phyloP scores from a whole-genome alignment of 2,329 filamentous ascomycete species.

The Chaetomium globosum region DNA sequence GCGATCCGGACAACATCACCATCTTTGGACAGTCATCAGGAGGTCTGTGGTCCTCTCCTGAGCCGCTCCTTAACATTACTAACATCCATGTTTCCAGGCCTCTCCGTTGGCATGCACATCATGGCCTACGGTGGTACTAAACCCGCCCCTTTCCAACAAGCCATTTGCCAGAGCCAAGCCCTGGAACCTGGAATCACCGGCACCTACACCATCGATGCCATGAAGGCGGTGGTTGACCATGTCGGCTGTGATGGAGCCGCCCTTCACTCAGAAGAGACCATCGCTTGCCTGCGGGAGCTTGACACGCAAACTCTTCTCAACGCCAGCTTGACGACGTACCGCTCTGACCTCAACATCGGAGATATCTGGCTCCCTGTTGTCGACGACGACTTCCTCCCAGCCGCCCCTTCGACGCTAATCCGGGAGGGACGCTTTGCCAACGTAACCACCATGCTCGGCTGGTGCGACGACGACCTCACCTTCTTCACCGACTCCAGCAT shows the following conservation, averaged over 20 bases:
- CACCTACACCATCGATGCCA: conserved; percentile 15
- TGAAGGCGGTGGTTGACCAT: conserved; percentile 6
- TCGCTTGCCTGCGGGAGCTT: conserved; percentile 10
- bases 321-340: conserved; percentile 3
- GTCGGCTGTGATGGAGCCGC: conserved; percentile 10
- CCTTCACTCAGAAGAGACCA: conserved; percentile 5
- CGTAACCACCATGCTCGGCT: conserved; percentile 20
- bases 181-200: conserved; percentile 18
- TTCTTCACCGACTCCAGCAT: conserved; percentile 18
- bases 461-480: conserved; percentile 19
- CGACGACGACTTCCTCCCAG: conserved; percentile 18
- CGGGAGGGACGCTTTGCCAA: conserved; percentile 19
- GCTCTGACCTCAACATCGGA: conserved; percentile 13
- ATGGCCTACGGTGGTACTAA: conserved; percentile 39
- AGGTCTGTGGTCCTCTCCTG: neutral
- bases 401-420: conserved; percentile 12
- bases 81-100: neutral
- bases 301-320: conserved; percentile 15
- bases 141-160: conserved; percentile 41
- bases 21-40: conserved; percentile 19
- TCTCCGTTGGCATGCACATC: conserved; percentile 33
- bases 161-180: conserved; percentile 19
- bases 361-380: conserved; percentile 22
- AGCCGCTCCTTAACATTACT: neutral
- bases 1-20: conserved; percentile 36